Evolutionary conservation across 2,329 filamentous ascomycete species (phyloP).

Genomic region (Sporothrix brasiliensis): DNA sequence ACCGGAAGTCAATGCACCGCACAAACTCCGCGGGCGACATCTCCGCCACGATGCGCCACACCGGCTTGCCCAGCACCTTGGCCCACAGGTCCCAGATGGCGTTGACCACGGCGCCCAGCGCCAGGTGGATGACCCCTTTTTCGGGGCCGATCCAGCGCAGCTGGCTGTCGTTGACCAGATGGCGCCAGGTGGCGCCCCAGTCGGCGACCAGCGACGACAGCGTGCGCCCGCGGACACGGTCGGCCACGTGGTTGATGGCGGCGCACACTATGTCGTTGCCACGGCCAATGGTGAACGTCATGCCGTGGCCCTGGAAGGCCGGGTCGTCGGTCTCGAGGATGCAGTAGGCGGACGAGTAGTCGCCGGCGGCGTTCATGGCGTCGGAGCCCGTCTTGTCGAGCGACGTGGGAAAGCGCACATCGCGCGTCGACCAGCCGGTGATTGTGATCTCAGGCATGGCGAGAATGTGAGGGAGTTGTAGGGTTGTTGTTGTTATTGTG

Average conservation of each 20-base stretch:
- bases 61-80: slow-evolving; percentile 80
- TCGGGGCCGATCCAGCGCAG: slow-evolving; percentile 93
- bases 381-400: slow-evolving; percentile 95
- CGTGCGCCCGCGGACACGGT: slow-evolving; percentile 73
- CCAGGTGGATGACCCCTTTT: slow-evolving; percentile 92
- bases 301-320: slow-evolving; percentile 71
- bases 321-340: slow-evolving; percentile 85
- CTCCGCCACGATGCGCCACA: slow-evolving; percentile 87
- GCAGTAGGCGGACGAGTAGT: slow-evolving; percentile 94
- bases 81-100: slow-evolving; percentile 96
- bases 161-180: slow-evolving; percentile 89
- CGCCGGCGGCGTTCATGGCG: slow-evolving; percentile 93
- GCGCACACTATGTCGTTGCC: slow-evolving; percentile 91
- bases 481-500: not conserved
- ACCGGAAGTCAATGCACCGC: slow-evolving; percentile 86
- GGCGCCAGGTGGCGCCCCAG: slow-evolving; percentile 87
- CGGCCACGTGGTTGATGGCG: slow-evolving; percentile 76
- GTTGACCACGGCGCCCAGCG: slow-evolving; percentile 85
- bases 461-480: not conserved
- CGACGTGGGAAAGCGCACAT: slow-evolving; percentile 85
- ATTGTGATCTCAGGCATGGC: slow-evolving; percentile 66
- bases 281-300: slow-evolving; percentile 85
- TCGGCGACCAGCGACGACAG: slow-evolving; percentile 75
- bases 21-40: slow-evolving; percentile 90
- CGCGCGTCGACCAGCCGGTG: slow-evolving; percentile 70